A percentile compares a stretch with the other conserved stretches of the same genome.
Evolutionary conservation across 108 stramenopile genomes (phyloP).

Genomic region (Fragilariopsis cylindrus): DNA sequence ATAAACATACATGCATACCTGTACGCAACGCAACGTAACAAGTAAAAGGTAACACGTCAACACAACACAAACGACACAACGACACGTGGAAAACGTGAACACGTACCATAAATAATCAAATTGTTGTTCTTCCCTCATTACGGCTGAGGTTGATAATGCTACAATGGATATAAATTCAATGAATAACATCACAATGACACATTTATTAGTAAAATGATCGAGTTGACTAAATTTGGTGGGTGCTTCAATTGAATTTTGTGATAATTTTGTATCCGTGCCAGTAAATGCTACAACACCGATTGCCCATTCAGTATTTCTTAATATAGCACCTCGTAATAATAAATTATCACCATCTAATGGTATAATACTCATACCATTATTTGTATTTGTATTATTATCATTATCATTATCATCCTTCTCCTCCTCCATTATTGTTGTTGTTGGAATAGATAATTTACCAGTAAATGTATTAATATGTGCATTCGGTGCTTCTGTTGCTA

Average conservation of each 20-base stretch:
- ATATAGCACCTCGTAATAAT: slow-evolving; percentile 89
- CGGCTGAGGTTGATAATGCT: too few relatives aligned
- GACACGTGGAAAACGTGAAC: too few relatives aligned
- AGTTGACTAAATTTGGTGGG: slow-evolving; percentile 93
- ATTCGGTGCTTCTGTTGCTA: slow-evolving; percentile 88
- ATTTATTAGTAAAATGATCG: slow-evolving; percentile 80
- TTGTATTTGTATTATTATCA: slow-evolving; percentile 9
- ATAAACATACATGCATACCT: too few relatives aligned
- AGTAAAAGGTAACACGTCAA: too few relatives aligned
- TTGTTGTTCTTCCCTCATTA: background rate
- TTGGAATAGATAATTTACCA: slow-evolving; percentile 78
- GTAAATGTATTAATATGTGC: slow-evolving; percentile 86
- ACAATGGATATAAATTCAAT: slow-evolving; percentile 40
- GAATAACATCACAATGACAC: slow-evolving; percentile 50
- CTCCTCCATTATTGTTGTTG: background rate
- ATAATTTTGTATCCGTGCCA: slow-evolving; percentile 93
- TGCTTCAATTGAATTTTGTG: slow-evolving; percentile 86
- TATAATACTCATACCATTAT: slow-evolving; percentile 18
- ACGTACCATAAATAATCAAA: background rate
- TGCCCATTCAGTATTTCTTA: slow-evolving; percentile 96
- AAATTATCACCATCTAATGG: slow-evolving; percentile 86
- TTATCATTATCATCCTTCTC: slow-evolving; percentile 25
- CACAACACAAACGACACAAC: too few relatives aligned
- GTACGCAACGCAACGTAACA: too few relatives aligned
- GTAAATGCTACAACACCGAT: slow-evolving; percentile 94